Base-by-base conservation (phyloP, 257 asterid genomes). In the Nyctanthes arbortristis region DNA sequence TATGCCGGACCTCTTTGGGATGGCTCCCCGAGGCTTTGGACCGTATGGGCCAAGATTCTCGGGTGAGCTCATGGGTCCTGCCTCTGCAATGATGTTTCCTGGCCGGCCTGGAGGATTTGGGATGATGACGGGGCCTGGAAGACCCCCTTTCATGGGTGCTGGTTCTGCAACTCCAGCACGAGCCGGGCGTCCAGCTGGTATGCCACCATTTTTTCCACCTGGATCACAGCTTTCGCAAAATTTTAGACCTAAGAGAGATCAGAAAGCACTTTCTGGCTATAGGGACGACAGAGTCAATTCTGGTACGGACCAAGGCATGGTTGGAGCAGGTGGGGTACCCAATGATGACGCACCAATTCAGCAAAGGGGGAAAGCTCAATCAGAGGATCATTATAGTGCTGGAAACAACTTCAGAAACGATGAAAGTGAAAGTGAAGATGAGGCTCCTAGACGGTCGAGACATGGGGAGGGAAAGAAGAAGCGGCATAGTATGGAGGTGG, bases 401-500 rank as follows among this genome's bases (percentile, higher is more conserved):
- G 91, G 87, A 77, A 84, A 81, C 74, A 77, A 72, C 72, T 66
- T 70, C 62, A 69, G 78, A 77, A 89, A 83, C 27, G 89, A 88
- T 2, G 92, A 87, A 56, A 88, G 97, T 47, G 90, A 80, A 35
- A 88, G 97, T 16, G 96, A 90, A 66, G 96, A 86, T 34, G 96
- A 86, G 79, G 97, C 96, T n/a, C 96, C 97, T 2, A 88, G 97
- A 80, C 79, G 97, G 71, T 90, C 97, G 31, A 88, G 96, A 69
- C 87, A 90, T 24, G 96, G 97, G 27, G 97, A 90, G 59, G 94
- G 93, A 61, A 88, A 82, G 83, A 90, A 86, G 85, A 88, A 83
- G 85, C 80, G 86, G 78, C 88, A 81, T 24, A 75, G 85, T 68
- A 60, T 43, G 55, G 87, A 82, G 31, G 77, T 76, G 7, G 90